Percentiles rank a stretch among this genome's conserved stretches.
Conservation (phyloP, 176 grass and related monocot genomes). For the Triticum timopheevii region DNA sequence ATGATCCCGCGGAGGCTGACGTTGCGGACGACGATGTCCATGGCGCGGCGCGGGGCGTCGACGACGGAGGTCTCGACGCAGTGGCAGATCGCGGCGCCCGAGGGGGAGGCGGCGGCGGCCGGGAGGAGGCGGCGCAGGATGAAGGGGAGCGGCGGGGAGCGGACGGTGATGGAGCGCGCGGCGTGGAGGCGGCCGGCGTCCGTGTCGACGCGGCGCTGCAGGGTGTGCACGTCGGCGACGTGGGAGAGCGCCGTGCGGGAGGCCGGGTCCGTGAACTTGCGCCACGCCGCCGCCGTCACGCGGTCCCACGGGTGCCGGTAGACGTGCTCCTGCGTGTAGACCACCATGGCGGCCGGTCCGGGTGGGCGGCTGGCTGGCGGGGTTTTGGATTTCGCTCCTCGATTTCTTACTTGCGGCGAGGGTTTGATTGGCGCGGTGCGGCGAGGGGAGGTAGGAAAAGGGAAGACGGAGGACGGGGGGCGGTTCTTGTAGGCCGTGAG, state of each 20-base stretch:
- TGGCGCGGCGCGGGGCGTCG: slow-evolving; percentile 59
- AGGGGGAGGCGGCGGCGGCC: slow-evolving; percentile 42
- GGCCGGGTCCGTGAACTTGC: slow-evolving; percentile 93
- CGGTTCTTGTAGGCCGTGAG: neutral
- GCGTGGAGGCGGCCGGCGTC: slow-evolving; percentile 57
- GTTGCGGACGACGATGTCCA: slow-evolving; percentile 86
- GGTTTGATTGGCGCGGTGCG: slow-evolving; percentile 19
- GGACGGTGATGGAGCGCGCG: slow-evolving; percentile 75
- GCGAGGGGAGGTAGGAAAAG: neutral
- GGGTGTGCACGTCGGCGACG: slow-evolving; percentile 84
- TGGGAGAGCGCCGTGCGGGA: slow-evolving; percentile 67
- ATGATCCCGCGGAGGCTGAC: slow-evolving; percentile 71
- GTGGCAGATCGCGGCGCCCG: slow-evolving; percentile 82
- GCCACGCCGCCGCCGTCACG: slow-evolving; percentile 89
- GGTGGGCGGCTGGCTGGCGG: neutral
- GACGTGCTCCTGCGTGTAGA: slow-evolving; percentile 91
- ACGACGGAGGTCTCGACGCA: slow-evolving; percentile 84
- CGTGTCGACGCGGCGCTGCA: slow-evolving; percentile 60
- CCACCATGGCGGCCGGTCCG: slow-evolving; percentile 38
- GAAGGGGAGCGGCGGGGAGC: slow-evolving; percentile 83
- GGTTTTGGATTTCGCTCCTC: neutral
- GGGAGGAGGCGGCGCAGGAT: slow-evolving; percentile 74
- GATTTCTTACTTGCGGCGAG: slow-evolving; percentile 36
- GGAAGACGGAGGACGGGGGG: neutral
- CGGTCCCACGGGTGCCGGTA: slow-evolving; percentile 97